These are phyloP conservation scores for Chenopodium quinoa DNA, from an alignment of 148 eudicot genomes.

Conservation along the genomic window DNA sequence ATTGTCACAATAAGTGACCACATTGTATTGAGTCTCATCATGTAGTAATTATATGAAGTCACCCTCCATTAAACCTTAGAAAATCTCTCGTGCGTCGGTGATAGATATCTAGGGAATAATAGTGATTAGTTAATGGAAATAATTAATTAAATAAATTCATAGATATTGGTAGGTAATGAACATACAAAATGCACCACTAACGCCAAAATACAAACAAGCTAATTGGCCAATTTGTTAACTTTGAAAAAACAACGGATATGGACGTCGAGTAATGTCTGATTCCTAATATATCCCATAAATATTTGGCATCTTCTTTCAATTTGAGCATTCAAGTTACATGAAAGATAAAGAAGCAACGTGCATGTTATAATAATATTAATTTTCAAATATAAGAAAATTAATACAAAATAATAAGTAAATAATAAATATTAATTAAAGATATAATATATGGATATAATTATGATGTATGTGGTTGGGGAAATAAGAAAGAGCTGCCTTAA, in stretches of 20 bases:
- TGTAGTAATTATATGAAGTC: not conserved
- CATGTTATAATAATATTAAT: not conserved
- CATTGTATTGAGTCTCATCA: too few relatives aligned
- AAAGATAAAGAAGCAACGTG: slow-evolving; percentile 22
- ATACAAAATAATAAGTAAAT: not conserved
- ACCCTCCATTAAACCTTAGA: not conserved
- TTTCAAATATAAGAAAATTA: not conserved
- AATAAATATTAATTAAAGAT: not conserved
- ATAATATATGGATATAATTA: not conserved
- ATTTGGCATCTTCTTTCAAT: slow-evolving; percentile 24
- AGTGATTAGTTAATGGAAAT: not conserved
- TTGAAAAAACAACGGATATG: not conserved
- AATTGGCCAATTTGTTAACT: not conserved
- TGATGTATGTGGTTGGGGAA: slow-evolving; percentile 9
- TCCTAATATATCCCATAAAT: not conserved
- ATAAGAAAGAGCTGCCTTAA: not conserved
- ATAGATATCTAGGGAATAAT: not conserved
- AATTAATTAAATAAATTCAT: not conserved
- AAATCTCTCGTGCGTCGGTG: not conserved
- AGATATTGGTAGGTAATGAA: not conserved
- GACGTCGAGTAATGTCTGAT: not conserved
- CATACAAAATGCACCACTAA: slow-evolving; percentile 2
- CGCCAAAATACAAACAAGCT: not conserved
- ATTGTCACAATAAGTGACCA: too few relatives aligned
- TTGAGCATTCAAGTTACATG: slow-evolving; percentile 28